Conservation (phyloP, 2,329 filamentous ascomycete genomes). For the Thelonectria discophora region DNA sequence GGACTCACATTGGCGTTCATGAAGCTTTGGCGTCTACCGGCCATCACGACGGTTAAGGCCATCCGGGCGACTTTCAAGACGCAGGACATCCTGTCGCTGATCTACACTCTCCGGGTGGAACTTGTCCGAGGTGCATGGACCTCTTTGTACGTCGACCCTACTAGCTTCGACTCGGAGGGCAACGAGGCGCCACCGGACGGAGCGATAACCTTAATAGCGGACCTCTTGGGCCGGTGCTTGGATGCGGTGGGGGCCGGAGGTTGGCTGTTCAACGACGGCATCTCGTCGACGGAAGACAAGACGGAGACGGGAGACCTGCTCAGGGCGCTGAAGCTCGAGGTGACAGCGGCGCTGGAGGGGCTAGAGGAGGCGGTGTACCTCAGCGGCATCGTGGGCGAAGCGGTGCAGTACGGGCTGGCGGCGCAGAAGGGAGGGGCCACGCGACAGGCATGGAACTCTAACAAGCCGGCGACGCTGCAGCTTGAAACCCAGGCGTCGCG, state of each 20-base stretch:
- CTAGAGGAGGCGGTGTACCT: conserved; percentile 74
- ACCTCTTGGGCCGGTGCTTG: conserved; percentile 75
- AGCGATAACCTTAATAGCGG: conserved; percentile 75
- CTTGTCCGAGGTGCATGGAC: conserved; percentile 81
- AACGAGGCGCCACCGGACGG: conserved; percentile 66
- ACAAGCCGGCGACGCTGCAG: conserved; percentile 55
- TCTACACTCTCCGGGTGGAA: conserved; percentile 77
- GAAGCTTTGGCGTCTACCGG: conserved; percentile 73
- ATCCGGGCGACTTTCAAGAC: conserved; percentile 71
- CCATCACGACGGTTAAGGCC: conserved; percentile 66
- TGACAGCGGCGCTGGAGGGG: conserved; percentile 75
- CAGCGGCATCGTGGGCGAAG: conserved; percentile 70
- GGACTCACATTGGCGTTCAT: conserved; percentile 74
- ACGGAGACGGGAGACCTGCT: conserved; percentile 71
- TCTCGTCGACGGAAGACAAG: conserved; percentile 57
- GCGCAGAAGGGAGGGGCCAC: conserved; percentile 46
- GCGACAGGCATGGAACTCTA: conserved; percentile 43
- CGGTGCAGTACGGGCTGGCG: conserved; percentile 66
- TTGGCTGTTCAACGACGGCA: conserved; percentile 72
- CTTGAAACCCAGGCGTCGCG: conserved; percentile 56
- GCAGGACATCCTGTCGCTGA: conserved; percentile 75
- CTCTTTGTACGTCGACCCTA: conserved; percentile 71
- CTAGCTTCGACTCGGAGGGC: conserved; percentile 54
- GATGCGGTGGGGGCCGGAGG: conserved; percentile 79
- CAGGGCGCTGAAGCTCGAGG: conserved; percentile 71